A percentile compares a stretch with the other conserved stretches of the same genome.
Evolutionary conservation across 495 filamentous ascomycete species (phyloP).

Genomic region (Oidiodendron maius): DNA sequence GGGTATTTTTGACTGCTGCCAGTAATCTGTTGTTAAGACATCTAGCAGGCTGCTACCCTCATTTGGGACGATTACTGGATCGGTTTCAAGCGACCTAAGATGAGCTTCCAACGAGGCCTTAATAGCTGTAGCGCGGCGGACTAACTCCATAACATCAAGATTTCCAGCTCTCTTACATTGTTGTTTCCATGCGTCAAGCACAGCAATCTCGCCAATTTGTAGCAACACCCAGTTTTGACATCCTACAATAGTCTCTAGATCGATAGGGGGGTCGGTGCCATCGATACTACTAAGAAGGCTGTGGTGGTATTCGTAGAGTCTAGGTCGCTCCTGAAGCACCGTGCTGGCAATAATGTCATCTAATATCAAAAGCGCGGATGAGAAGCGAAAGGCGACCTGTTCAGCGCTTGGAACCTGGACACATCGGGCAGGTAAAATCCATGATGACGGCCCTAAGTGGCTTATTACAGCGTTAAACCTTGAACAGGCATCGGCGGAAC

Average conservation of each 20-base stretch:
- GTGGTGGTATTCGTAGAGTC: slow-evolving; percentile 3
- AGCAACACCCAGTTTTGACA: slow-evolving; percentile 30
- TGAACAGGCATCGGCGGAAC: slow-evolving; percentile 1
- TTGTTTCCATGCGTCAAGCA: slow-evolving; percentile 34
- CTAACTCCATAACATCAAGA: slow-evolving; percentile 31
- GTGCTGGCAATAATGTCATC: slow-evolving; percentile 7
- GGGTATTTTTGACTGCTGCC: not conserved
- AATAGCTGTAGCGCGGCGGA: slow-evolving; percentile 24
- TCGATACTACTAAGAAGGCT: slow-evolving; percentile 2
- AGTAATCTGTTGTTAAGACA: slow-evolving; percentile 4
- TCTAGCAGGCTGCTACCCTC: not conserved
- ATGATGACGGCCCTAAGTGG: slow-evolving; percentile 26
- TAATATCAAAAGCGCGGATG: slow-evolving; percentile 2
- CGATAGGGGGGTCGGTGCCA: slow-evolving; percentile 6
- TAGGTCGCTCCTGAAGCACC: slow-evolving; percentile 5
- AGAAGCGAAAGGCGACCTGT: slow-evolving; percentile 4
- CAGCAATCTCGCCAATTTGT: slow-evolving; percentile 28
- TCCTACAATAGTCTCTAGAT: slow-evolving; percentile 27
- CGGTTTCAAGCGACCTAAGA: slow-evolving; percentile 1
- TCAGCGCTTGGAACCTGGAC: slow-evolving; percentile 8
- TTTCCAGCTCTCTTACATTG: slow-evolving; percentile 23
- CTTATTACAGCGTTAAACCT: slow-evolving; percentile 25
- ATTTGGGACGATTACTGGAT: slow-evolving; percentile 1
- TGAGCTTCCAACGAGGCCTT: slow-evolving; percentile 18
- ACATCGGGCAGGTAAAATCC: slow-evolving; percentile 12